Base-by-base conservation (phyloP, 345 rosid genomes). In the Leavenworthia alabamica region DNA sequence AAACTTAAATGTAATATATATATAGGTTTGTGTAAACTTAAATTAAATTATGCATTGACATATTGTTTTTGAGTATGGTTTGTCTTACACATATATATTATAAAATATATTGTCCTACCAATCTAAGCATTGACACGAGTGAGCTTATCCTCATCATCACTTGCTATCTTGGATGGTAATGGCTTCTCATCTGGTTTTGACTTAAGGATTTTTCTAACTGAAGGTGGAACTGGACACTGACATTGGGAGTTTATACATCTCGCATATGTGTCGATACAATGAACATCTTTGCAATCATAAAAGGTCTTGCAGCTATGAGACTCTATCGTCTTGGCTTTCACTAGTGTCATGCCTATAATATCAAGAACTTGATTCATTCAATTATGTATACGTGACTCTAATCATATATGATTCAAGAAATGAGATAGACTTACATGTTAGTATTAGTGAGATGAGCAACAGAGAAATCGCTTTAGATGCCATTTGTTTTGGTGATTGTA, bases 61-160 rank as follows among this genome's bases (percentile, higher is more conserved):
- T n/a, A n/a, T n/a, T n/a, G n/a, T n/a, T n/a, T n/a, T n/a, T n/a
- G n/a, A n/a, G n/a, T n/a, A n/a, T n/a, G n/a, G n/a, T n/a, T n/a
- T n/a, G n/a, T n/a, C n/a, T n/a, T n/a, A n/a, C n/a, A n/a, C n/a
- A n/a, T n/a, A n/a, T n/a, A n/a, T n/a, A n/a, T n/a, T n/a, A n/a
- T n/a, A n/a, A n/a, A n/a, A n/a, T n/a, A n/a, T n/a, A n/a, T n/a
- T n/a, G n/a, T n/a, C n/a, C n/a, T n/a, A n/a, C n/a, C n/a, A n/a
- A n/a, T n/a, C n/a, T n/a, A n/a, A n/a, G n/a, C n/a, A n/a, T n/a
- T n/a, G 11, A 43, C 47, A 6, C 73, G 60, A 11, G 8, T 60
- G 6, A 68, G 47, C 8, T 58, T 67, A 42, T 68, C 46, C 8
- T 68, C 55, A 43, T 61, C 60, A 26, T 68, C 67, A 24, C 40